Evolutionary conservation across 139 green algal species (phyloP).

Genomic region (Dunaliella sp.): DNA sequence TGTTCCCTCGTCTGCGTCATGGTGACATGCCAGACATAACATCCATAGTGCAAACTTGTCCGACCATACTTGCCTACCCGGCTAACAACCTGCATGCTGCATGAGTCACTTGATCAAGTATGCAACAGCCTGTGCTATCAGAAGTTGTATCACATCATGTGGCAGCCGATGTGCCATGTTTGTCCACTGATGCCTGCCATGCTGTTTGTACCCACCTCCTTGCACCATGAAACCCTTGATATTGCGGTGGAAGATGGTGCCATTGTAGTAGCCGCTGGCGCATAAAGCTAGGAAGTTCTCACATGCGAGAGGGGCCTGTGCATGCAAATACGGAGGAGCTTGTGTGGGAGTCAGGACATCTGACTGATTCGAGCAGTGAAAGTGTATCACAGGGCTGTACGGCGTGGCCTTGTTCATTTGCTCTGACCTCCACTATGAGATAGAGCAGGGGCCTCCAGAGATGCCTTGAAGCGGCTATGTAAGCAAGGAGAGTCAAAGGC

Average conservation of each 20-base stretch:
- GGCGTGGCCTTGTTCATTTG: not conserved
- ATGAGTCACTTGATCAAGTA: too few relatives aligned
- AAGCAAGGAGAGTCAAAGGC: not conserved
- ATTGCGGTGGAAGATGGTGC: conserved; percentile 89
- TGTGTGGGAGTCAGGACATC: too few relatives aligned
- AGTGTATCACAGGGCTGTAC: too few relatives aligned
- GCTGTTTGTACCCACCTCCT: conserved; percentile 39
- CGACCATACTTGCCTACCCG: not conserved
- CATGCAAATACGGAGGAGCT: too few relatives aligned
- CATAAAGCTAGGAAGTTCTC: conserved; percentile 95
- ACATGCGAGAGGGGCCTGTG: conserved; percentile 56
- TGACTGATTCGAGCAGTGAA: too few relatives aligned
- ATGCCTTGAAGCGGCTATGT: not conserved
- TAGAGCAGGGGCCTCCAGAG: not conserved
- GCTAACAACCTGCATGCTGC: not conserved
- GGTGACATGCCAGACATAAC: too few relatives aligned
- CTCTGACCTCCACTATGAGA: not conserved
- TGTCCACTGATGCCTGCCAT: too few relatives aligned
- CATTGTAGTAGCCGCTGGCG: conserved; percentile 87
- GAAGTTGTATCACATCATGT: too few relatives aligned
- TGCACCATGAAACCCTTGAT: conserved; percentile 94
- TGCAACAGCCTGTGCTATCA: too few relatives aligned
- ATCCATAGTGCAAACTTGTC: too few relatives aligned
- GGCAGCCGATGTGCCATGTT: too few relatives aligned
- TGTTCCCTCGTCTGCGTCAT: too few relatives aligned